Conservation (phyloP, 2,329 filamentous ascomycete genomes). For the Aureobasidium sp. region DNA sequence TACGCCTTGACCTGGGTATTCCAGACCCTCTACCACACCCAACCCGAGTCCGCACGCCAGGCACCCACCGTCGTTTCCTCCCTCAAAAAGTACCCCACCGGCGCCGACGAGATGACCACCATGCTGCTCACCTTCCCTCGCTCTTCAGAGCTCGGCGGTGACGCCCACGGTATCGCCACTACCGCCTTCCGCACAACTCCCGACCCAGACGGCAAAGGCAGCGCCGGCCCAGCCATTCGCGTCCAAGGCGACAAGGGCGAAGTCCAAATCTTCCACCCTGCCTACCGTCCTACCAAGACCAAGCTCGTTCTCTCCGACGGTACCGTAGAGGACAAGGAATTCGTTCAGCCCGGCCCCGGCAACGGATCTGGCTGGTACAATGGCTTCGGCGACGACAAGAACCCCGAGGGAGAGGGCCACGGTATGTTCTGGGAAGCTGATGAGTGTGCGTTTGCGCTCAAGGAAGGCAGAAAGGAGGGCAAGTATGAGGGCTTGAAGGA, state of each 20-base stretch:
- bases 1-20: conserved; percentile 88
- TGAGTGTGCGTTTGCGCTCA: conserved; percentile 64
- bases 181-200: conserved; percentile 55
- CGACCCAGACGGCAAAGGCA: conserved; percentile 52
- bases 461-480: conserved; percentile 71
- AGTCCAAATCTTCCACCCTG: conserved; percentile 67
- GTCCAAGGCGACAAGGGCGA: conserved; percentile 76
- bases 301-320: conserved; percentile 31
- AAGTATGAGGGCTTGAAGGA: conserved; percentile 61
- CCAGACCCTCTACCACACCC: conserved; percentile 77
- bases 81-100: conserved; percentile 66
- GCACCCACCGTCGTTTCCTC: conserved; percentile 57
- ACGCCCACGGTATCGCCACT: conserved; percentile 56
- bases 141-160: conserved; percentile 34
- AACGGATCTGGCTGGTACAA: conserved; percentile 39
- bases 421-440: conserved; percentile 90
- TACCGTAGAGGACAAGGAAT: conserved; percentile 40
- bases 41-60: conserved; percentile 54
- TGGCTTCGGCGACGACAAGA: conserved; percentile 33
- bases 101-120: conserved; percentile 69
- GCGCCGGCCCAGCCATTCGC: conserved; percentile 58
- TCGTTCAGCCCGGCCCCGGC: conserved; percentile 37
- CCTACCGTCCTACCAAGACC: conserved; percentile 53
- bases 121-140: conserved; percentile 69
- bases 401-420: conserved; percentile 54